Percentiles rank a stretch among this genome's conserved stretches.
Conservation (phyloP, 202 grass and related monocot species). For the Schoenoplectus triqueter region DNA sequence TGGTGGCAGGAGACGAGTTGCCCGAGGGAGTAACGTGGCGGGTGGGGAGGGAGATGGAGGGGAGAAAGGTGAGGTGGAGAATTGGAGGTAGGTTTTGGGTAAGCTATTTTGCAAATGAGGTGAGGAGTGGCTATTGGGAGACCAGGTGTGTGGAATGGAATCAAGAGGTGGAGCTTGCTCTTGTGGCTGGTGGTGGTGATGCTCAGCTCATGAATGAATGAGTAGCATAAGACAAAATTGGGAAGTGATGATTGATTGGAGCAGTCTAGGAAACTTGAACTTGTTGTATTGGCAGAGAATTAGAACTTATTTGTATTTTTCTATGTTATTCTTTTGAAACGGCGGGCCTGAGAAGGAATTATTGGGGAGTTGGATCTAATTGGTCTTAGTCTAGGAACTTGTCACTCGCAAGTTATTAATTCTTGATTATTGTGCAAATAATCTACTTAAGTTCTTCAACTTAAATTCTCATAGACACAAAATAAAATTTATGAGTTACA, state of each 20-base stretch:
- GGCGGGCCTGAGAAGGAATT: neutral
- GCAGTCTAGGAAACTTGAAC: neutral
- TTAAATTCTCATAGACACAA: too few species aligned
- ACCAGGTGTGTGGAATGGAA: constrained; percentile 73
- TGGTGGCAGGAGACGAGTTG: constrained; percentile 72
- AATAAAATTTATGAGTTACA: too few species aligned
- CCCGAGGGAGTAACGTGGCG: constrained; percentile 79
- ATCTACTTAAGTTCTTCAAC: too few species aligned
- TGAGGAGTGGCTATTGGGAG: constrained; percentile 71
- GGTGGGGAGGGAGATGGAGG: constrained; percentile 70
- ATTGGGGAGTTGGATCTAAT: neutral
- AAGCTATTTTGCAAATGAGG: constrained; percentile 72
- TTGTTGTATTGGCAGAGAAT: neutral
- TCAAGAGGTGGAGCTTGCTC: constrained; percentile 77
- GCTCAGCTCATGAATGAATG: neutral
- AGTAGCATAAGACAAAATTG: neutral
- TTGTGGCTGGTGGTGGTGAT: constrained; percentile 30
- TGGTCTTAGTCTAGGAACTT: neutral
- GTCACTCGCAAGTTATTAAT: too few species aligned
- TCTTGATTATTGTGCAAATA: too few species aligned
- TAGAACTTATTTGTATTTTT: neutral
- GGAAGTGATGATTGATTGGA: neutral
- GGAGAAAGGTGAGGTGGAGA: constrained; percentile 65
- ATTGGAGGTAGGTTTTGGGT: constrained; percentile 70
- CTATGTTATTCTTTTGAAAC: neutral